Base-by-base conservation (phyloP, 2,329 filamentous ascomycete genomes). In the Botrytis byssoidea region DNA sequence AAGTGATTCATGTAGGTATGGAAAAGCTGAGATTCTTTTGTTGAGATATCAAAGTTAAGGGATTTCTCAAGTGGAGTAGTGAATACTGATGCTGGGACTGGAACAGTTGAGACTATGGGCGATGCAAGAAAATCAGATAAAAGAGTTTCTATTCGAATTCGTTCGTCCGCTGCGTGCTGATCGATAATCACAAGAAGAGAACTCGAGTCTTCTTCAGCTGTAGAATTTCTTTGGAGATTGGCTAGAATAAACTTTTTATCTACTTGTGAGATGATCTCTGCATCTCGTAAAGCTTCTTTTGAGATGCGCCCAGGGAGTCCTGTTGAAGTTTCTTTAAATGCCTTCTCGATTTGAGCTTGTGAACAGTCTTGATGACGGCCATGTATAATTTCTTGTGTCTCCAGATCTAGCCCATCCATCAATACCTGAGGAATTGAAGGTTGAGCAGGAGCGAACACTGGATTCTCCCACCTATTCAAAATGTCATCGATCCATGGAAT, bases 121-220 rank as follows among this genome's bases (percentile, higher is more conserved):
- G 79, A 80, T 9, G 75, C 75, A 77, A 86, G 89, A 46, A 92
- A 82, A 3, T 89, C 85, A 37, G 80, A 75, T 80, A 97, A 89
- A 1, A 99, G 85, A 0, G 82, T 81, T 80, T 99, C 96, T 1
- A 98, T 88, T 1, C 91, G 90, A 75, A 92, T 90, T 64, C 96
- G 88, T 83, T 99, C 96, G 80, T 98, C 95, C 4, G 95, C 96
- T 0, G 96, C 96, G 80, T 99, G 96, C 79, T 99, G 96, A 79
- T 99, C 96, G 57, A 98, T 85, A 57, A 98, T 85, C 0, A 97
- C 86, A 7, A 98, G 83, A 1, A 90, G 77, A 3, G 80, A 75
- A 40, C 67, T 80, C 35, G 46, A 9, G 29, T 76, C 60, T 12
- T 71, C 74, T 22, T 29, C 35, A 18, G n/a, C 51, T 20, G 37